Evolutionary conservation across 805 yeast species (phyloP).

Genomic region (Kodamaea fukazawae): DNA sequence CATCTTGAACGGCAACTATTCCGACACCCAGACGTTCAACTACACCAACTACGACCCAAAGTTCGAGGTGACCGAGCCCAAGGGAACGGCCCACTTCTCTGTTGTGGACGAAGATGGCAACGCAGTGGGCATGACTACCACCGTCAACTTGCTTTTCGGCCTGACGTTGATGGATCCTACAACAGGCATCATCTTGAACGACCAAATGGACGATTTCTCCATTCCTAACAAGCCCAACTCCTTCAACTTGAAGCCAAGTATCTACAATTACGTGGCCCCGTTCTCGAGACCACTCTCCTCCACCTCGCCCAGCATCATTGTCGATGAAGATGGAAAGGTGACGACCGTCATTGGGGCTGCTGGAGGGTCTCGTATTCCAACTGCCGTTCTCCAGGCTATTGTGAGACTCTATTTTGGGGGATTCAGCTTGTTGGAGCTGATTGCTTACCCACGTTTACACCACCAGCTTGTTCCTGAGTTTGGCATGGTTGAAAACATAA

Average conservation of each 20-base stretch:
- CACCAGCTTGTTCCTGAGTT: constrained; percentile 83
- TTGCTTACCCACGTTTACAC: constrained; percentile 80
- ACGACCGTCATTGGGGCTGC: constrained; percentile 86
- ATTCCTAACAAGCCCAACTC: constrained; percentile 67
- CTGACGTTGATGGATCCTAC: constrained; percentile 72
- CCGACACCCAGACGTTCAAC: constrained; percentile 52
- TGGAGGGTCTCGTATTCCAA: constrained; percentile 86
- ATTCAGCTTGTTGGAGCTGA: constrained; percentile 59
- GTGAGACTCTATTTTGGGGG: constrained; percentile 60
- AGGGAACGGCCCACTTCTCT: constrained; percentile 88
- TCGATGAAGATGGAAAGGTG: constrained; percentile 39
- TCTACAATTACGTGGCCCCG: constrained; percentile 74
- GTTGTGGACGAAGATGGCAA: constrained; percentile 71
- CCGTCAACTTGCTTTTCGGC: constrained; percentile 83
- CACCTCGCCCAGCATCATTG: constrained; percentile 67
- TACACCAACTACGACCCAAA: constrained; percentile 80
- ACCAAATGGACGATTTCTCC: constrained; percentile 95
- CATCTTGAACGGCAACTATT: constrained; percentile 47
- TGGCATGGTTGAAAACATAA: constrained; percentile 57
- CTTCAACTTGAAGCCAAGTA: constrained; percentile 78
- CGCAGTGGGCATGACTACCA: constrained; percentile 86
- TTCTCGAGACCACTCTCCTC: constrained; percentile 82
- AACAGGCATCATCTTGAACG: constrained; percentile 82
- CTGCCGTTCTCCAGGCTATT: constrained; percentile 80
- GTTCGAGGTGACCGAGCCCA: constrained; percentile 73